Conservation (phyloP, 306 rosid species). For the Astragalus glycyphyllos region DNA sequence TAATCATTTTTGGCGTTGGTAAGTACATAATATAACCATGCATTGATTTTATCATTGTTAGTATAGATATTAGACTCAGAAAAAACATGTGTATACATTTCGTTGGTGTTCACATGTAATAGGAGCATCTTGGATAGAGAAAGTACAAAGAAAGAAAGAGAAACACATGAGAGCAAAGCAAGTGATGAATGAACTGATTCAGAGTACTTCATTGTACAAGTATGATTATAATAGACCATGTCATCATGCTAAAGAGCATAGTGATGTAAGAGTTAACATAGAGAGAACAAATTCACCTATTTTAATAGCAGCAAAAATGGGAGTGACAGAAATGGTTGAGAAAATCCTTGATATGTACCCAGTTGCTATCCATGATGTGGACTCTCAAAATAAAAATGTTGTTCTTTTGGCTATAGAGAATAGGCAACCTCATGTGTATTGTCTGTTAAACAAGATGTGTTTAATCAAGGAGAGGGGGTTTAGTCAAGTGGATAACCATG, state of each 20-base stretch:
- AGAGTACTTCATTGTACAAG: constrained; percentile 32
- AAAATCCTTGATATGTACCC: constrained; percentile 51
- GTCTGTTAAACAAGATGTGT: constrained; percentile 19
- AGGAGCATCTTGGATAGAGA: constrained; percentile 52
- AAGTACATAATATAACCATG: constrained; percentile 22
- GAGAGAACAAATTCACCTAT: constrained; percentile 30
- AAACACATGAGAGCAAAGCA: constrained; percentile 45
- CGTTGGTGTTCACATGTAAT: neutral
- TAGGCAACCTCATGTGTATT: constrained; percentile 52
- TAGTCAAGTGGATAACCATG: constrained; percentile 45
- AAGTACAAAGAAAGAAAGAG: constrained; percentile 51
- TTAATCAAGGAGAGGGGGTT: constrained; percentile 44
- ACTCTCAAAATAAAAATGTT: constrained; percentile 47
- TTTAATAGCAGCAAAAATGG: constrained; percentile 53
- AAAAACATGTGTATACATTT: neutral
- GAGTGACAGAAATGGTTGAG: constrained; percentile 50
- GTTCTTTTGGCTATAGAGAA: constrained; percentile 58
- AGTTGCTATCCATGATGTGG: constrained; percentile 50
- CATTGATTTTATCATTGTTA: constrained; percentile 2
- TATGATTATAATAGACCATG: constrained; percentile 22
- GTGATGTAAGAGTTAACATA: neutral
- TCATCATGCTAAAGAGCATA: neutral
- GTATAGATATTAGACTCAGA: too few species aligned
- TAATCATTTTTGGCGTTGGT: constrained; percentile 52
- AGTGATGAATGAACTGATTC: constrained; percentile 48